phyloP scores from a whole-genome alignment of 805 yeast species.

The Kregervanrija fluxuum region DNA sequence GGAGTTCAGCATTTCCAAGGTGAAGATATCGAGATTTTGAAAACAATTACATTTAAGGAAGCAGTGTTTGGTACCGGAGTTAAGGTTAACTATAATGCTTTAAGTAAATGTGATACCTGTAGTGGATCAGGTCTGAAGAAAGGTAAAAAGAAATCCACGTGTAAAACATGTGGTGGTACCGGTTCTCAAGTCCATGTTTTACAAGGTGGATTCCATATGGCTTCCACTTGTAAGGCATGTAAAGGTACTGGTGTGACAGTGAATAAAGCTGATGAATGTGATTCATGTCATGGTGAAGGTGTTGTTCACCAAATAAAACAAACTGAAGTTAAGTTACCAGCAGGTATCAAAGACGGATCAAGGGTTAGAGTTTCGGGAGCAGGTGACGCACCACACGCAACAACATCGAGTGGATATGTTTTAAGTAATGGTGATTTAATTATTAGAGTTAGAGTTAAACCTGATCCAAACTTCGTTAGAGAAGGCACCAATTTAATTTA shows the following conservation, averaged over 20 bases:
- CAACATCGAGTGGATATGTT: slow-evolving; percentile 63
- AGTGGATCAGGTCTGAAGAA: slow-evolving; percentile 77
- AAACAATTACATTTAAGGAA: slow-evolving; percentile 73
- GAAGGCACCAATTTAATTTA: slow-evolving; percentile 59
- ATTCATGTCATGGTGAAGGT: slow-evolving; percentile 84
- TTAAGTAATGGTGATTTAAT: slow-evolving; percentile 81
- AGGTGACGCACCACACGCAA: slow-evolving; percentile 82
- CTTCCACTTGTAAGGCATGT: slow-evolving; percentile 84
- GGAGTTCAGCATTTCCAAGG: slow-evolving; percentile 77
- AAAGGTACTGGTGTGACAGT: slow-evolving; percentile 82
- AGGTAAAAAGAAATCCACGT: slow-evolving; percentile 68
- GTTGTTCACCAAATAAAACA: slow-evolving; percentile 58
- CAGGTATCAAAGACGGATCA: slow-evolving; percentile 83
- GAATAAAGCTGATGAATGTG: slow-evolving; percentile 62
- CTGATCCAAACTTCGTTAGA: slow-evolving; percentile 66
- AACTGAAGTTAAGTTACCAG: slow-evolving; percentile 80
- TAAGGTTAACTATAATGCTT: slow-evolving; percentile 61
- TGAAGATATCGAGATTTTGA: slow-evolving; percentile 75
- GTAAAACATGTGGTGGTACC: slow-evolving; percentile 85
- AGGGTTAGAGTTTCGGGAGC: slow-evolving; percentile 77
- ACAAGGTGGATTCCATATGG: slow-evolving; percentile 95
- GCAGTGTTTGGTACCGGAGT: slow-evolving; percentile 74
- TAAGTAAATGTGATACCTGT: slow-evolving; percentile 75
- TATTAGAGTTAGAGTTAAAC: slow-evolving; percentile 69
- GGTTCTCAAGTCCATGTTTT: slow-evolving; percentile 82